Evolutionary conservation across 768 basidiomycete genomes (phyloP), one percentile per base, ranked within the genome.

Genomic region (Pilatotrama ljubarskyi): DNA sequence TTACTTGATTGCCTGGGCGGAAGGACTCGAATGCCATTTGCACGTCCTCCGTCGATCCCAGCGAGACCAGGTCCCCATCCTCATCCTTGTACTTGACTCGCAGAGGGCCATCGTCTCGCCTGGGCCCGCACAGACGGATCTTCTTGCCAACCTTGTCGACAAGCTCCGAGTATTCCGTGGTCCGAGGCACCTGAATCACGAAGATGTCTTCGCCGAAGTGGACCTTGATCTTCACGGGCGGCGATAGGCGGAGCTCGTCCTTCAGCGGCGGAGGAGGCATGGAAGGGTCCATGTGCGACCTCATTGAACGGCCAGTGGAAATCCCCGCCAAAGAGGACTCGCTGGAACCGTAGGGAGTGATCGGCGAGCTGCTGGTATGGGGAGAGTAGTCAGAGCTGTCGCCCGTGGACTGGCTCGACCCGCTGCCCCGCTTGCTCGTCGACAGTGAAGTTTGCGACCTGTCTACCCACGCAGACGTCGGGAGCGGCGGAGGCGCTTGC

Each of bases 161-260:
- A 52, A 98, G 80, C 43, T 94, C 91, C 52, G 77, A 79, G 73
- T 88, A 95, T 71, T 90, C 86, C 35, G 91, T 92, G 62, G 79
- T 75, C 62, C 88, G 82, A 42, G 91, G 83, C 24, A 96, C 93
- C 74, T 93, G 90, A 58, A 98, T 91, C 63, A 96, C 90, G 70
- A 98, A 98, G 46, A 97, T 90, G 71, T 97, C 95, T 67, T 95
- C 91, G 68, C 93, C 87, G 77, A 90, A 98, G 73, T 92, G 91
- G 53, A 98, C 93, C 75, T 96, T 96, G 70, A 98, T 87, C 71
- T 95, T 93, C 42, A 98, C 87, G 11, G 87, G 82, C 42, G 70
- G 62, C 18, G 66, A 63, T n/a, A 70, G 49, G 3, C 93, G 87
- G 76, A 90, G 97, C 72, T 91, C 90, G 50, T 98, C 93, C 75